Conservation (phyloP, 2,329 filamentous ascomycete species). For the Phyllosticta citriasiana region DNA sequence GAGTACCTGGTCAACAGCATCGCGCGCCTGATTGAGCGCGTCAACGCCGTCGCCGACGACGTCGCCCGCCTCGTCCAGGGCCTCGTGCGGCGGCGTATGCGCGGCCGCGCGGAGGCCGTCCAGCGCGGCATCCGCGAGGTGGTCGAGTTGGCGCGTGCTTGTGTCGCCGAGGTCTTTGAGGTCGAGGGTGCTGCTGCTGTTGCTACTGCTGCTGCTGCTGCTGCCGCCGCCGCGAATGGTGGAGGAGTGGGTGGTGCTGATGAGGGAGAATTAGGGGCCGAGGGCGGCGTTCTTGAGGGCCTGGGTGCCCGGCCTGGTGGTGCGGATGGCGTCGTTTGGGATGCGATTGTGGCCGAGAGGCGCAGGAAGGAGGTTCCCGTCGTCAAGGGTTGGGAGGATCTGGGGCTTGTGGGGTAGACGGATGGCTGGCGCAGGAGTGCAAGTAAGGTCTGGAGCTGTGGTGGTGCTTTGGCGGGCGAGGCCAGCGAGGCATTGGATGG, state of each 20-base stretch:
- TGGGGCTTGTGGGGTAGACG: constrained; percentile 27
- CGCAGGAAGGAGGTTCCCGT: constrained; percentile 36
- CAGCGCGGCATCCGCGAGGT: constrained; percentile 67
- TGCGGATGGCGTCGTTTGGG: constrained; percentile 30
- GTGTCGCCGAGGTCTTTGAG: constrained; percentile 62
- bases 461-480: not conserved
- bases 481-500: not conserved
- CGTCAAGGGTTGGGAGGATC: constrained; percentile 41
- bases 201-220: not conserved
- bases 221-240: not conserved
- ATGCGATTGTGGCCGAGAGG: constrained; percentile 20
- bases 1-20: constrained; percentile 92
- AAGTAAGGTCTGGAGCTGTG: not conserved
- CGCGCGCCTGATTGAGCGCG: constrained; percentile 68
- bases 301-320: constrained; percentile 20
- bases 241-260: constrained; percentile 9
- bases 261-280: constrained; percentile 11
- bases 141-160: constrained; percentile 55
- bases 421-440: not conserved
- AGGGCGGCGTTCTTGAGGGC: constrained; percentile 10
- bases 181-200: constrained; percentile 12
- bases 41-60: constrained; percentile 64
- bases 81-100: constrained; percentile 70
- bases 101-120: constrained; percentile 72
- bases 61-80: constrained; percentile 65